These are phyloP conservation scores for Piper betle DNA, from an alignment of 164 flowering plant species.

Conservation along the genomic window DNA sequence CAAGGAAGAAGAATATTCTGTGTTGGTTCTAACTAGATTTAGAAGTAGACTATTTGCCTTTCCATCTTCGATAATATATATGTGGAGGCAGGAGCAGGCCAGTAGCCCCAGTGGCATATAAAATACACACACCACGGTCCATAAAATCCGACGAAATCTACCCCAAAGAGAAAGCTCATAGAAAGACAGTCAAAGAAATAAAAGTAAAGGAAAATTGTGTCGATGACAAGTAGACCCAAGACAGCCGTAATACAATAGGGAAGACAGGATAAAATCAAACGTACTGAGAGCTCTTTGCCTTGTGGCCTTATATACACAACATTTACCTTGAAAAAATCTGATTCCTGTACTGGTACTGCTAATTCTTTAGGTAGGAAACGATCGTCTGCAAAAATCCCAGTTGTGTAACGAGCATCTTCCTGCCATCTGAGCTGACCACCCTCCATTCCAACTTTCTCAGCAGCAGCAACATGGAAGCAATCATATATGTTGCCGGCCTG, in stretches of 20 bases:
- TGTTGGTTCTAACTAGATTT: too few species aligned
- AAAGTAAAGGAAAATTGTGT: not conserved
- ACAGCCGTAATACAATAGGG: not conserved
- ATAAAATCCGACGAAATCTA: not conserved
- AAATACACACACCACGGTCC: too few species aligned
- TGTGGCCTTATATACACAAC: not conserved
- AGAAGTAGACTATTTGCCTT: too few species aligned
- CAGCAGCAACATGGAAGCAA: conserved; percentile 17
- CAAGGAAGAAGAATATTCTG: too few species aligned
- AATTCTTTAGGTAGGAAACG: conserved; percentile 20
- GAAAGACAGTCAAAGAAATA: not conserved
- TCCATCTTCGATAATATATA: too few species aligned
- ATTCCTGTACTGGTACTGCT: conserved; percentile 22
- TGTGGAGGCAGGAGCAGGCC: too few species aligned
- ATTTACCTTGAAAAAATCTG: conserved; percentile 31
- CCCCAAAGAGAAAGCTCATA: not conserved
- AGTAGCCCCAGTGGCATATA: too few species aligned
- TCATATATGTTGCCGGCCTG: conserved; percentile 37
- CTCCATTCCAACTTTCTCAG: conserved; percentile 20
- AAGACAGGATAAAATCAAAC: not conserved
- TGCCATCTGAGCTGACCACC: conserved; percentile 17
- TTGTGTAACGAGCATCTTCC: conserved; percentile 4
- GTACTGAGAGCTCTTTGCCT: not conserved
- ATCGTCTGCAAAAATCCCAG: conserved; percentile 12
- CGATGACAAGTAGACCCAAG: not conserved